These are phyloP conservation scores for Bryoerythrophyllum caledonicum DNA, from an alignment of 225 moss, liverwort and hornwort genomes.

Conservation along the genomic window DNA sequence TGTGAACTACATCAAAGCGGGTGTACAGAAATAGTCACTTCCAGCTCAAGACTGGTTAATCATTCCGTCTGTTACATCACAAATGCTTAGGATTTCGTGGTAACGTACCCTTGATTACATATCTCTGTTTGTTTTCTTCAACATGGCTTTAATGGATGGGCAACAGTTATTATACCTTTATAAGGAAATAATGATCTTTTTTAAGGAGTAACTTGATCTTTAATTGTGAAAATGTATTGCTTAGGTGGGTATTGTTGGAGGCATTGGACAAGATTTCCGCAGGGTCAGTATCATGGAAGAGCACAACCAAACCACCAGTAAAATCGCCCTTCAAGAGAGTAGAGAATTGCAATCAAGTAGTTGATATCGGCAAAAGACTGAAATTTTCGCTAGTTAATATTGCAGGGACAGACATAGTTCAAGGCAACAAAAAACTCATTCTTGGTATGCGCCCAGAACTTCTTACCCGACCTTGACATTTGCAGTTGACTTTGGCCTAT, in stretches of 20 bases:
- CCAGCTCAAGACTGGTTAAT: neutral
- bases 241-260: conserved; percentile 91
- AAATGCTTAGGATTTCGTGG: neutral
- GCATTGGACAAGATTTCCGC: conserved; percentile 84
- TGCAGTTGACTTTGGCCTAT: neutral
- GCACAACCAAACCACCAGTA: conserved; percentile 84
- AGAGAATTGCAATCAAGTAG: conserved; percentile 98
- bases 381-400: conserved; percentile 97
- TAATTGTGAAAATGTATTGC: conserved; percentile 1
- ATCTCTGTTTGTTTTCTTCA: conserved; percentile 1
- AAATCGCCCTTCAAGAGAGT: conserved; percentile 96
- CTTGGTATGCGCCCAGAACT: conserved; percentile 56
- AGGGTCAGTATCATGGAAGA: conserved; percentile 86
- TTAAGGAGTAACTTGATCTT: conserved; percentile 1
- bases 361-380: conserved; percentile 78
- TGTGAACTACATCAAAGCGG: neutral
- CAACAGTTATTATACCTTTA: neutral
- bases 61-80: neutral
- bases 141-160: neutral
- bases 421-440: conserved; percentile 96
- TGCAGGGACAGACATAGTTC: conserved; percentile 84
- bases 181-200: neutral
- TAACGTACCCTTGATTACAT: neutral
- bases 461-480: neutral
- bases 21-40: neutral